Evolutionary conservation across 2,329 filamentous ascomycete species (phyloP), one percentile per base, ranked within the genome.

Genomic region (Botryosphaeria dothidea): DNA sequence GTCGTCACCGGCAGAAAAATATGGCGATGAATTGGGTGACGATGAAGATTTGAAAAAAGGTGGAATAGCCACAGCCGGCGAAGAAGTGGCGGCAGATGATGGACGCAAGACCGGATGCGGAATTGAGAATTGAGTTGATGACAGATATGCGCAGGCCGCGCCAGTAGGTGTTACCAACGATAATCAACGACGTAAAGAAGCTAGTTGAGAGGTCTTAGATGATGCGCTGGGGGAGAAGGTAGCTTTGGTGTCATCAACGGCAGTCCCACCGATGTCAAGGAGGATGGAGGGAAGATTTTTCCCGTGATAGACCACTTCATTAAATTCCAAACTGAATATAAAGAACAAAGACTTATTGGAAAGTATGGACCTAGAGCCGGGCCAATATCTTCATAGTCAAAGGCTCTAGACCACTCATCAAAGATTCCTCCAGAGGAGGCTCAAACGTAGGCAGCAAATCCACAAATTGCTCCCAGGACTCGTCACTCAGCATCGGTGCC

Each of bases 1-100:
- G 79, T 78, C 17, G 83, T 85, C 69, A 85, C 83, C 84, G 82
- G 63, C 84, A 80, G 48, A 85, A 74, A 60, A 82, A 71, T n/a
- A 83, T 77, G 3, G 81, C 71, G 15, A 82, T 67, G 21, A 80
- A 72, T 58, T 83, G 73, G 2, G 80, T 67, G 1, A 79, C 81
- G 17, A 81, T 79, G 66, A 43, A 43, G 38, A 43, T 43, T 70
- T 43, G 38, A 15, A 43, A 43, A 8, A 43, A n/a, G 38, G 73
- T 69, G 64, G 73, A 73, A 8, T 15, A 43, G n/a, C 69, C 68
- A 8, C 69, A 51, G 29, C 62, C 48, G 11, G 65, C 62, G 51
- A 65, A 69, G 21, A 71, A 66, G 45, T 67, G 65, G 3, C 69
- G 68, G 54, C 67, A 69, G 58, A 71, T 71, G 62, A 71, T 70